Base-by-base conservation (phyloP, 495 filamentous ascomycete genomes). In the Neurospora discreta region DNA sequence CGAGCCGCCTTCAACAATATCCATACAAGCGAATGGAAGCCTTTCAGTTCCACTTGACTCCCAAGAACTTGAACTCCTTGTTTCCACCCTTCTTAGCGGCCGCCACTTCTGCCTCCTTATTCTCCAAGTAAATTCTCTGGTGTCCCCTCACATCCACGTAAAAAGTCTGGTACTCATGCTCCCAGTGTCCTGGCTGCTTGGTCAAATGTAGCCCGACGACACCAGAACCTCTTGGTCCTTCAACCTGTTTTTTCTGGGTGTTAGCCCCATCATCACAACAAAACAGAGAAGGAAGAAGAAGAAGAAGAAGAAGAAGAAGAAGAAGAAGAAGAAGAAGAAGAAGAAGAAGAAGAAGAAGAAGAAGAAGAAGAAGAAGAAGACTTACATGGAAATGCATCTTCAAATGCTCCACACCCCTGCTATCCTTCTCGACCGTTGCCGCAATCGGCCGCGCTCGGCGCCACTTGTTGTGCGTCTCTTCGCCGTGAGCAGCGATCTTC, bases 381-480 rank as follows among this genome's bases (percentile, higher is more conserved):
- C 82, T 72, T 83, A 94, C 93, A 79, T 97, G 90, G 80, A 99
- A 99, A 69, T 92, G 90, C 86, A 99, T 93, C 65, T 85, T 84
- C 73, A 98, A 75, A 82, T 98, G 93, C 75, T 98, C 91, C 60
- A 87, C 89, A 4, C 94, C 95, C 72, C 86, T 81, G 6, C 83
- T 80, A 78, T 98, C 95, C 72, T 87, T 94, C 72, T 87, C 87
- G 1, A 85, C 77, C 0, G 83, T 89, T 9, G 90, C 90, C 89
- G 92, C 89, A 77, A 98, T 91, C 42, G 92, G 92, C 71, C 95
- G 85, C 72, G 93, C 94, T 73, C 93, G 84, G 30, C 91, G 86
- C 95, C 95, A 97, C 74, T 90, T 89, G 74, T 90, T 95, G 77
- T 81, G 83, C 20, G 91, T 95, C 73, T 90, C 88, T 75, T 98